phyloP scores from a whole-genome alignment of 2,329 filamentous ascomycete genomes.

The Lecanosticta acicola region DNA sequence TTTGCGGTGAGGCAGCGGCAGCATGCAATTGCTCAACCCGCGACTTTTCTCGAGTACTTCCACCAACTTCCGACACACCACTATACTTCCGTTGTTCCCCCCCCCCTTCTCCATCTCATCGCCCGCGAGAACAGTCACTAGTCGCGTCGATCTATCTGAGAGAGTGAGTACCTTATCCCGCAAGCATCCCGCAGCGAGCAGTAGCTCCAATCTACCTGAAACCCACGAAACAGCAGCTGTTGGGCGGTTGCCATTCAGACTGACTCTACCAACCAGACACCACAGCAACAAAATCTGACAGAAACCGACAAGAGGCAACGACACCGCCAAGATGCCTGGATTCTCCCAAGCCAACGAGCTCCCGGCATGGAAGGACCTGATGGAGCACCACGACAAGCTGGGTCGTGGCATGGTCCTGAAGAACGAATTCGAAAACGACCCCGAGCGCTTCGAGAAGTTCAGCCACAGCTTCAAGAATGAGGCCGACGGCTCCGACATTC shows the following conservation, averaged over 20 bases:
- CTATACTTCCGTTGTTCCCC: no score
- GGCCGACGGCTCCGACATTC: constrained; percentile 74
- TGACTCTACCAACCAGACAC: neutral
- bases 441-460: constrained; percentile 84
- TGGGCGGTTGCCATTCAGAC: no score
- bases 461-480: constrained; percentile 75
- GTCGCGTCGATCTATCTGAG: no score
- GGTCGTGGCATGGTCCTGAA: constrained; percentile 90
- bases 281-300: neutral
- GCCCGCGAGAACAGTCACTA: no score
- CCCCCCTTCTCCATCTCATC: no score
- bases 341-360: constrained; percentile 84
- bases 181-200: no score
- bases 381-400: constrained; percentile 79
- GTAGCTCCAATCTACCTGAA: no score
- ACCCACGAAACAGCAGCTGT: no score
- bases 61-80: neutral
- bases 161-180: no score
- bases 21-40: no score
- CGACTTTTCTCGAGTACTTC: neutral
- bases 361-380: constrained; percentile 76
- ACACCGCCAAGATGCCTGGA: constrained; percentile 42
- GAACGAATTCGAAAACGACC: constrained; percentile 84
- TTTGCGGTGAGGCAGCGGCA: neutral
- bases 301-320: neutral